phyloP scores from a whole-genome alignment of 495 filamentous ascomycete genomes.

The Amniculicola lignicola region DNA sequence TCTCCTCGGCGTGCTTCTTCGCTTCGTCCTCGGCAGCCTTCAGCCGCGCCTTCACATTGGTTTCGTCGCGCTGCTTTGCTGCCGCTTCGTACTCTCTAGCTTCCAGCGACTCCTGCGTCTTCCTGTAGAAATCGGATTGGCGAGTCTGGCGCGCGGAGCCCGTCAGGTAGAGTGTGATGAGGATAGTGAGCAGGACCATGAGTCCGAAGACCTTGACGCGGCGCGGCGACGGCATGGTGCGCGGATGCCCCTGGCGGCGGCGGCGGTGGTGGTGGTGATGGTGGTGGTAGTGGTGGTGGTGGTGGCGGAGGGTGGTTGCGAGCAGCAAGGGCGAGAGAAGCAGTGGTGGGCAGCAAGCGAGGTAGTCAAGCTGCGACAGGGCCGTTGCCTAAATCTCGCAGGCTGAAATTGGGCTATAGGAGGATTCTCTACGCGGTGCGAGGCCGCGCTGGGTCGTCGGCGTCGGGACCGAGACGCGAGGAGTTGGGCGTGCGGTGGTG shows the following conservation, averaged over 20 bases:
- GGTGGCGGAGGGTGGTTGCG: background rate
- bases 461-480: too few relatives aligned
- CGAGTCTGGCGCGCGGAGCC: conserved; percentile 40
- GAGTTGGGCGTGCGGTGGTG: too few relatives aligned
- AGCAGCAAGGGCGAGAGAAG: too few relatives aligned
- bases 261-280: background rate
- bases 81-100: conserved; percentile 42
- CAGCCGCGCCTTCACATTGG: conserved; percentile 41
- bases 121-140: conserved; percentile 53
- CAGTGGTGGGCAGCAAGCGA: too few relatives aligned
- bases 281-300: background rate
- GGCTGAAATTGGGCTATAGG: too few relatives aligned
- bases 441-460: too few relatives aligned
- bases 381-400: too few relatives aligned
- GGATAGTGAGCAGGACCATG: conserved; percentile 53
- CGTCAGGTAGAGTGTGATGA: conserved; percentile 64
- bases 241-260: too few relatives aligned
- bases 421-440: too few relatives aligned
- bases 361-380: too few relatives aligned
- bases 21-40: conserved; percentile 40
- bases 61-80: conserved; percentile 22
- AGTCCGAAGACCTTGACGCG: conserved; percentile 60
- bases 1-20: conserved; percentile 49
- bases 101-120: conserved; percentile 50
- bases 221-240: conserved; percentile 65